These are phyloP conservation scores for Globisporangium emineosum DNA, from an alignment of 352 stramenopile species.

Conservation along the genomic window DNA sequence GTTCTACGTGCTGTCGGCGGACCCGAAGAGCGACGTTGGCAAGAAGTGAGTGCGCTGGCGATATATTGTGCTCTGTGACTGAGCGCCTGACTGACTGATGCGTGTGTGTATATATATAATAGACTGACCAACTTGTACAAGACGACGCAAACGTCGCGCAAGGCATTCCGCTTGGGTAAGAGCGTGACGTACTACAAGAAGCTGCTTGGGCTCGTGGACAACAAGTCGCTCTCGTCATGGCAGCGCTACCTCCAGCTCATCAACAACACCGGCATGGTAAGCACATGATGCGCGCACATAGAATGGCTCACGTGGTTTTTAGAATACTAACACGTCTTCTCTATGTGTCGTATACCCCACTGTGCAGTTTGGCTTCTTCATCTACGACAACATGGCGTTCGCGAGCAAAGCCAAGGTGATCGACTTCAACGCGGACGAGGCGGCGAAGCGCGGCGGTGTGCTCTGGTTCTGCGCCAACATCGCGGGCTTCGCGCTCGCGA, in stretches of 20 bases:
- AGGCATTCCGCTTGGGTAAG: conserved; percentile 85
- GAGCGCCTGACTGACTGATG: background rate
- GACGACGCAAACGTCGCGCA: conserved; percentile 75
- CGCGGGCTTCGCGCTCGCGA: conserved; percentile 67
- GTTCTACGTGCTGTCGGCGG: conserved; percentile 72
- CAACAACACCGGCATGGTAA: conserved; percentile 71
- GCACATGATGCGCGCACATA: background rate
- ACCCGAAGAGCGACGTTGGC: conserved; percentile 81
- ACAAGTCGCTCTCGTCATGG: conserved; percentile 36
- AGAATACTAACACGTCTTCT: background rate
- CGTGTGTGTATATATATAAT: background rate
- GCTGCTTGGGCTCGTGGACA: conserved; percentile 41
- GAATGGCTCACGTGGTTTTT: background rate
- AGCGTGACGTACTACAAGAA: conserved; percentile 83
- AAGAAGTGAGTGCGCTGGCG: conserved; percentile 49
- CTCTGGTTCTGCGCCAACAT: conserved; percentile 86
- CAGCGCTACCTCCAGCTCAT: conserved; percentile 60
- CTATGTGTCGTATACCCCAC: background rate
- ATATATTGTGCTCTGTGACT: too few species aligned
- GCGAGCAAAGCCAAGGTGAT: conserved; percentile 76
- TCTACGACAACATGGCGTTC: conserved; percentile 88
- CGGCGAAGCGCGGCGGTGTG: conserved; percentile 61
- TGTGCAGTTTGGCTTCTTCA: conserved; percentile 63
- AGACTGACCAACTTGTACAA: conserved; percentile 76
- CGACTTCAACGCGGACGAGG: conserved; percentile 58